Base-by-base conservation (phyloP, 495 filamentous ascomycete species). In the Acidiella bohemica region DNA sequence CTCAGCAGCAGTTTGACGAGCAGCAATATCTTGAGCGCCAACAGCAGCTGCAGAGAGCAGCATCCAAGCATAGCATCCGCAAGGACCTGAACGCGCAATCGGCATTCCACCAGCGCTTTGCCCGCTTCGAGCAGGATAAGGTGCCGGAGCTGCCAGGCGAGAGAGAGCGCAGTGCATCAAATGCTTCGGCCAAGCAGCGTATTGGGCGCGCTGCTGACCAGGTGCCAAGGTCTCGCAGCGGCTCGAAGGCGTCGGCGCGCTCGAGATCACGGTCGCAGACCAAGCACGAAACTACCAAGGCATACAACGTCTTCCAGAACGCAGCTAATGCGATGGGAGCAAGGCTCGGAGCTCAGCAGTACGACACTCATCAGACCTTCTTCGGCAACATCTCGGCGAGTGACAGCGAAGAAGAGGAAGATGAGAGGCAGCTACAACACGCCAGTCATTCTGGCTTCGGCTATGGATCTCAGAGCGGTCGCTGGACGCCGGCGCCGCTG, bases 1-100 rank as follows among this genome's bases (percentile, higher is more conserved):
- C 86, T 2, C 62, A 58, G 16, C 71, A 78, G 28, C 66, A 71
- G 7, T 93, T 86, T 39, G 81, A 90, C 49, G 86, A 94, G 50
- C 73, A 80, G 26, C 81, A 82, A 49, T 94, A 87, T 42, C 72
- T 79, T 7, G 78, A 86, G 49, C 76, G 86, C 23, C 83, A 92
- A 49, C 57, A 81, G 23, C 77, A 80, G 31, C 43, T 51, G 3
- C 48, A 51, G 38, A 30, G 48, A 31, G 39, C 48, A 1, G 24
- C 18, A 6, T 51, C 48, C 4, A 41, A 26, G 2, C 26, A 35
- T 8, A 31, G n/a, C 25, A 7, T n/a, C 25, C 81, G 84, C 38
- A 72, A 81, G 54, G 80, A 77, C 17, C 67, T 59, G 53, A 72
- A 59, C 46, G 68, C 58, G 0, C 62, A 57, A 25, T 57, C 54